Evolutionary conservation across 2,329 filamentous ascomycete species (phyloP), one percentile per base, ranked within the genome.

Genomic region (Fusarium torreyae): DNA sequence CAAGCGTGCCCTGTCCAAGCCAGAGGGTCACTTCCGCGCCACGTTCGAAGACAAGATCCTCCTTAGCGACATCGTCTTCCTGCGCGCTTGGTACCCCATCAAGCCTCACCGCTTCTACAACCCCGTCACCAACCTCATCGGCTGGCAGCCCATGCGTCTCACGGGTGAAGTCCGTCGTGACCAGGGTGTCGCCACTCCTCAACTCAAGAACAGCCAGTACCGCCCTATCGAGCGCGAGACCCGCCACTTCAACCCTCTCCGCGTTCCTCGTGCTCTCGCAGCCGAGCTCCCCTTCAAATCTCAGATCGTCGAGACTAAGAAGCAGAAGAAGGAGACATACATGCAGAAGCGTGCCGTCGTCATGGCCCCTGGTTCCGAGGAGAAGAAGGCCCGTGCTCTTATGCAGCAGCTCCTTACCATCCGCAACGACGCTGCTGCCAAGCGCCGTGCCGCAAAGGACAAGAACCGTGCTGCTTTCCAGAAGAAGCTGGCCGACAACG

Each of bases 11-110:
- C 86, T 99, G 1, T 91, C 90, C 78, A 97, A 97, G 75, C 95
- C 96, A 2, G 96, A 99, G 71, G 96, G 96, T 49, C 92, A 95
- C 81, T 98, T 97, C 88, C 90, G 97, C 75, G 96, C 96, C 24
- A 98, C 96, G 0, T 99, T 99, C 74, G 96, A 99, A 81, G 96
- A 99, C 87, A 99, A 98, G 84, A 93, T 99, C 66, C 86, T 99
- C 52, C 94, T 97, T 88, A 94, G 91, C 79, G 96, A 99, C 78
- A 97, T 99, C 71, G 92, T 98, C 66, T 98, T 99, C 85, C 83
- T 99, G 39, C 89, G 96, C 49, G 95, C 96, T 3, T 99, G 97
- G 97, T 98, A 97, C 81, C 94, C 96, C 11, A 91, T 99, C 80
- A 94, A 94, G 76, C 96, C 96, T 3, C 94, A 94, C 80, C 91